Base-by-base conservation (phyloP, 495 filamentous ascomycete species). In the Neurospora sp. region DNA sequence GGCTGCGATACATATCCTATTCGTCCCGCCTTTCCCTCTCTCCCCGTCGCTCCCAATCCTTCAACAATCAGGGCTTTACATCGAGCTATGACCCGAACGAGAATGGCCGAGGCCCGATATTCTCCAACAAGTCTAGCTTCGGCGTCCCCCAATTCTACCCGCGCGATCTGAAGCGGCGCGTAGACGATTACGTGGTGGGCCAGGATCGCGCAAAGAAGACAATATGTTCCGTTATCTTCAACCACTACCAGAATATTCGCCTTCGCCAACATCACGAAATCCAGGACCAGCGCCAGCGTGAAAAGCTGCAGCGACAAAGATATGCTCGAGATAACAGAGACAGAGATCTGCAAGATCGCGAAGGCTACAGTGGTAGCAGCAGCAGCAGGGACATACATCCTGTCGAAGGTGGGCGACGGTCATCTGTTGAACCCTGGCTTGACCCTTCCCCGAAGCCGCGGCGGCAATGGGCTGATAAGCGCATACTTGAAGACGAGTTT, bases 151-250 rank as follows among this genome's bases (percentile, higher is more conserved):
- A 88, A 69, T 86, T 97, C 73, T 97, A 94, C n/a, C 94, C 93
- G 4, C 89, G 87, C 73, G 85, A 89, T 73, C 84, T 99, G 76
- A 98, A 98, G 82, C 88, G 93, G 76, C 92, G 97, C 79, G 89
- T 98, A 12, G 96, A 99, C 78, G 92, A 95, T 79, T 98, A 93
- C 80, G 95, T 99, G 8, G 95, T 99, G 7, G 96, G 96, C 31
- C 96, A 99, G 80, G 92, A 97, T 76, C 90, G 93, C 70, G 93
- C 96, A n/a, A 99, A 98, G 87, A 96, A 96, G 80, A 92, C 94
- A 35, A 87, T 98, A 70, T 95, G 93, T 75, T 91, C 94, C 12
- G 93, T 94, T 4, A 92, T 99, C n/a, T 98, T 94, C 82, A 97
- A 98, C 83, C 96, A 99, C 78, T 98, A 97, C 79, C 94, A 97